Conservation (phyloP, 306 rosid genomes). For the Oxytropis ochrocephala region DNA sequence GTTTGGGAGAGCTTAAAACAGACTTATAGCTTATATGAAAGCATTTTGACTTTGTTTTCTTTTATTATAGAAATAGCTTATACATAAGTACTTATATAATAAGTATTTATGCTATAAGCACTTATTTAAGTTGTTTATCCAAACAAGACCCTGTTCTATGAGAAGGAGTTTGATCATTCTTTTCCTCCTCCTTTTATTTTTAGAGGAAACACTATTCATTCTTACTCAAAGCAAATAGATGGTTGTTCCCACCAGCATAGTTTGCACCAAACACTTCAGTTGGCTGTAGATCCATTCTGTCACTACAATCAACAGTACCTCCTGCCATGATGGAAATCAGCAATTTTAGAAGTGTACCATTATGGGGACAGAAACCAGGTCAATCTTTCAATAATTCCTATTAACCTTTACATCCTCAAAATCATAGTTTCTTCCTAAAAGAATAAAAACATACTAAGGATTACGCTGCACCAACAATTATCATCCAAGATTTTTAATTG, state of each 20-base stretch:
- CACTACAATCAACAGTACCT: constrained; percentile 15
- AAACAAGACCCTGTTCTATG: background rate
- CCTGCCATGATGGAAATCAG: constrained; percentile 29
- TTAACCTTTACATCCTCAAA: background rate
- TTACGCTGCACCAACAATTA: background rate
- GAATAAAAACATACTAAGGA: background rate
- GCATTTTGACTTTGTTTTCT: no score
- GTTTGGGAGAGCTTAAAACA: no score
- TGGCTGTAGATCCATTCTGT: background rate
- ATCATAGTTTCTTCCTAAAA: background rate
- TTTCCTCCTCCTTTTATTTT: constrained; percentile 2
- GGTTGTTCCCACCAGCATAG: constrained; percentile 22
- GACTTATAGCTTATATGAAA: no score
- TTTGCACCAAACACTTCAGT: constrained; percentile 24
- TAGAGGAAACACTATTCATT: constrained; percentile 1
- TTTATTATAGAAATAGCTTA: no score
- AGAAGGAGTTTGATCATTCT: constrained; percentile 16
- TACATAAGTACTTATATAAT: no score
- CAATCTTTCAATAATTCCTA: background rate
- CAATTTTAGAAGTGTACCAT: background rate
- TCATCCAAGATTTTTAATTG: background rate
- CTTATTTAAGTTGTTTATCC: no score
- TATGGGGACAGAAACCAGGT: constrained; percentile 6
- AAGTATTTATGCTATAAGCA: no score
- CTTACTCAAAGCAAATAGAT: constrained; percentile 21